phyloP scores from a whole-genome alignment of 2,329 filamentous ascomycete genomes.

The Davidsoniella virescens region DNA sequence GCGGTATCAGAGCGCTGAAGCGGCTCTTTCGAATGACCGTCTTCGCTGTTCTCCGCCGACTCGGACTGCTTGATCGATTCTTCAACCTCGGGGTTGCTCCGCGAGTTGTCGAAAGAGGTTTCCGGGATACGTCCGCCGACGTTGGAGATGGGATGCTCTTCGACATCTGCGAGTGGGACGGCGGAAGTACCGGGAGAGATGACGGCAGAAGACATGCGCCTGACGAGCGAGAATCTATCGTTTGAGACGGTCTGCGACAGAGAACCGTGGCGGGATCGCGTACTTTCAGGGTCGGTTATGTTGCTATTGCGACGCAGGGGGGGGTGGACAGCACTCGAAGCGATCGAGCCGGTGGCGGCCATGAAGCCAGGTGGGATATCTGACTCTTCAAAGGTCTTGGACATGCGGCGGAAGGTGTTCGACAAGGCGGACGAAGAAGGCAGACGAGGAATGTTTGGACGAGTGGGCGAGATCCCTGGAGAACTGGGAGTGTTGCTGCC shows the following conservation, averaged over 20 bases:
- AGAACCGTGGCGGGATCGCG: slow-evolving; percentile 3
- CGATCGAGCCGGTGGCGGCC: slow-evolving; percentile 30
- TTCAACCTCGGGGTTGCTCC: not conserved
- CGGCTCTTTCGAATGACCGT: not conserved
- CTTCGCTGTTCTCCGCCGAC: not conserved
- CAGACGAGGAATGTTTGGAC: not conserved
- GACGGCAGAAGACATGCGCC: slow-evolving; percentile 5
- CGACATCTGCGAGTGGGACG: slow-evolving; percentile 5
- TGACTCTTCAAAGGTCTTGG: slow-evolving; percentile 28
- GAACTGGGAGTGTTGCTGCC: no score
- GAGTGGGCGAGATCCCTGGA: no score
- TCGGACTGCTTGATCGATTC: not conserved
- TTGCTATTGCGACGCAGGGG: slow-evolving; percentile 12
- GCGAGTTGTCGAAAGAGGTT: not conserved
- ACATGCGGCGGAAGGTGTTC: slow-evolving; percentile 19
- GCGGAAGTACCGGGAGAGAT: not conserved
- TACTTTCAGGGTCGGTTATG: slow-evolving; percentile 10
- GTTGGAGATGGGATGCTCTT: slow-evolving; percentile 4
- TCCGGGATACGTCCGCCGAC: not conserved
- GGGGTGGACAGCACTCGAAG: slow-evolving; percentile 22
- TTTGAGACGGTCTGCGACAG: slow-evolving; percentile 5
- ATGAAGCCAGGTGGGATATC: slow-evolving; percentile 31
- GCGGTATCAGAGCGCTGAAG: slow-evolving; percentile 17
- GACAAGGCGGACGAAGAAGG: slow-evolving; percentile 2
- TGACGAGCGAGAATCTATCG: not conserved